phyloP scores from a whole-genome alignment of 495 filamentous ascomycete species.

The Xylaria intraflava region DNA sequence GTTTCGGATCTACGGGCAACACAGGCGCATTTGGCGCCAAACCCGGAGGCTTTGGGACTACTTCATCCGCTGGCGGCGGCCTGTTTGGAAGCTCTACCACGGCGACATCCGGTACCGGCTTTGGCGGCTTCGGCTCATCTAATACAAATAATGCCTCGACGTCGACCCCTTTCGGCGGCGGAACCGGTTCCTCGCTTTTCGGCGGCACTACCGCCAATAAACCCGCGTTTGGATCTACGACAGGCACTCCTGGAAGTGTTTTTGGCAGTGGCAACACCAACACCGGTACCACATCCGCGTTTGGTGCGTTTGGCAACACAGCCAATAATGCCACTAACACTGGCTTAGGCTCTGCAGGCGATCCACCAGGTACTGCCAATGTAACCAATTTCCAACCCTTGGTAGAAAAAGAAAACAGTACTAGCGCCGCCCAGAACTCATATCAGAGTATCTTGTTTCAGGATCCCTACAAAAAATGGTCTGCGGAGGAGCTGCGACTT shows the following conservation, averaged over 20 bases:
- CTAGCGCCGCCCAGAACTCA: slow-evolving; percentile 49
- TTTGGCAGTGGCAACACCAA: slow-evolving; percentile 37
- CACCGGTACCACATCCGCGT: slow-evolving; percentile 31
- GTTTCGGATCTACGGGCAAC: slow-evolving; percentile 31
- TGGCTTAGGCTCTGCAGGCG: slow-evolving; percentile 48
- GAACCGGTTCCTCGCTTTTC: slow-evolving; percentile 31
- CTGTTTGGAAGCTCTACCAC: slow-evolving; percentile 28
- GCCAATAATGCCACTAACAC: slow-evolving; percentile 32
- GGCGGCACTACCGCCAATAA: slow-evolving; percentile 25
- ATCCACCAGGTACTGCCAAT: slow-evolving; percentile 62
- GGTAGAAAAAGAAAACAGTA: slow-evolving; percentile 71
- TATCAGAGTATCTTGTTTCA: slow-evolving; percentile 87
- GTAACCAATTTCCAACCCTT: slow-evolving; percentile 63
- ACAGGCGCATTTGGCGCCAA: slow-evolving; percentile 44
- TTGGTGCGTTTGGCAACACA: slow-evolving; percentile 38
- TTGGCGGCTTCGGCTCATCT: slow-evolving; percentile 44
- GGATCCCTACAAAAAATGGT: slow-evolving; percentile 80
- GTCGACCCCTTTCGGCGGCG: slow-evolving; percentile 42
- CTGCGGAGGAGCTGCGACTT: slow-evolving; percentile 81
- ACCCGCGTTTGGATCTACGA: slow-evolving; percentile 40
- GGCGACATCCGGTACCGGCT: slow-evolving; percentile 18
- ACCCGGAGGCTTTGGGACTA: slow-evolving; percentile 22
- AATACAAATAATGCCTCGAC: slow-evolving; percentile 35
- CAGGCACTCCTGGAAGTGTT: slow-evolving; percentile 40
- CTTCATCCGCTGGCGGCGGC: slow-evolving; percentile 20